Percentiles rank a stretch among this genome's conserved stretches.
Conservation (phyloP, 768 basidiomycete genomes). For the Rhodotorula babjevae region DNA sequence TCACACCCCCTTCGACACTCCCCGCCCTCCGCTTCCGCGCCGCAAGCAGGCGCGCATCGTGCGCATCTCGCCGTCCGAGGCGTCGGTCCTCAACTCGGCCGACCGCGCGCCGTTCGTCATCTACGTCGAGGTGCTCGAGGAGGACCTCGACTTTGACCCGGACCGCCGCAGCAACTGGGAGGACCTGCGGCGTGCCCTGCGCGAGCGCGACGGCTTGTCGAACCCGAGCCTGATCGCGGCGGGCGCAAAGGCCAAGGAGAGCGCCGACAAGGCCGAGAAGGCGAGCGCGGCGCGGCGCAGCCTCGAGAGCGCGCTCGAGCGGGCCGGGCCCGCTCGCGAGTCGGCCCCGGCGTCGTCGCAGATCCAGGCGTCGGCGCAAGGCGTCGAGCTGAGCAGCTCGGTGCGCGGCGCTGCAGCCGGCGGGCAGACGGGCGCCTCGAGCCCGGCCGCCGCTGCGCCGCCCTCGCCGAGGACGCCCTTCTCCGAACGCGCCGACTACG, state of each 20-base stretch:
- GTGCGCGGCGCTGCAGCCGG: no score
- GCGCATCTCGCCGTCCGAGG: constrained; percentile 93
- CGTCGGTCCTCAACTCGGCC: constrained; percentile 95
- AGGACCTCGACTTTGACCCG: constrained; percentile 90
- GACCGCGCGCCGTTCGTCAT: constrained; percentile 91
- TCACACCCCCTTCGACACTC: neutral
- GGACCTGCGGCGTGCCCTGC: constrained; percentile 57
- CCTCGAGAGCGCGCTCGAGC: constrained; percentile 21
- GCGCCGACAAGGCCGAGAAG: constrained; percentile 5
- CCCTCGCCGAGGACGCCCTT: constrained; percentile 19
- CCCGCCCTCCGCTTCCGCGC: constrained; percentile 46
- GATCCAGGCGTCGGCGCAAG: no score
- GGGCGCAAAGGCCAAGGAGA: constrained; percentile 28
- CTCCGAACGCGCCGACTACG: constrained; percentile 30
- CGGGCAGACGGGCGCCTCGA: neutral
- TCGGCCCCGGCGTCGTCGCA: neutral
- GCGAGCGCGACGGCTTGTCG: constrained; percentile 46
- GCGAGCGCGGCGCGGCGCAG: constrained; percentile 2
- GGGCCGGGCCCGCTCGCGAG: neutral
- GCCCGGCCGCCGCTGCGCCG: neutral
- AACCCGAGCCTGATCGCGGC: neutral
- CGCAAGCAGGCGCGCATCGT: constrained; percentile 69
- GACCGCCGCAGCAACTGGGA: constrained; percentile 76
- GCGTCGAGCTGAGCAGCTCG: no score
- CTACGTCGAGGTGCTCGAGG: constrained; percentile 80